Percentiles rank a stretch among this genome's conserved stretches.
These are phyloP conservation scores for Madurella mycetomatis DNA, from an alignment of 2,329 filamentous ascomycete species.

Conservation along the genomic window DNA sequence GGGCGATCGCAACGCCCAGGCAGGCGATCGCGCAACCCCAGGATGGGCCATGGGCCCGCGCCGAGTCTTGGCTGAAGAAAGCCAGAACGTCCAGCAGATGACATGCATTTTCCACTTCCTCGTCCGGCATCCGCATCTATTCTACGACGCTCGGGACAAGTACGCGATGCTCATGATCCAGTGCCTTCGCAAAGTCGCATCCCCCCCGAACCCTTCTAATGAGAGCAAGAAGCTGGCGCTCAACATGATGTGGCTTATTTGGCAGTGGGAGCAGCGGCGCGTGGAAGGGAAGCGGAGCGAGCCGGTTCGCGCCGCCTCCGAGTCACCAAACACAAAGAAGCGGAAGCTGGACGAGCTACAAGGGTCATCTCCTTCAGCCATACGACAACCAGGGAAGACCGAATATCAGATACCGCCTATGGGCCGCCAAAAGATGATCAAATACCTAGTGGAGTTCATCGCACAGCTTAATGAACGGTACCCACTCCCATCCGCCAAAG, in stretches of 20 bases:
- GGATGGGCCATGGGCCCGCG: conserved; percentile 88
- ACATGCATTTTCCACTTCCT: conserved; percentile 97
- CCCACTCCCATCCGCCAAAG: conserved; percentile 66
- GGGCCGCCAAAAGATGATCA: conserved; percentile 76
- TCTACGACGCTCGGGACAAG: conserved; percentile 91
- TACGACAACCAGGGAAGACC: conserved; percentile 47
- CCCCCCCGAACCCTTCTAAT: conserved; percentile 75
- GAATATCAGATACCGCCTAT: conserved; percentile 66
- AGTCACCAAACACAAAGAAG: conserved; percentile 72
- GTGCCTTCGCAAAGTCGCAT: conserved; percentile 82
- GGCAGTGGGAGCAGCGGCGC: conserved; percentile 85
- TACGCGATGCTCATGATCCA: conserved; percentile 86
- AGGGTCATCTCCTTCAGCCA: conserved; percentile 50
- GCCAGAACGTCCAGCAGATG: conserved; percentile 90
- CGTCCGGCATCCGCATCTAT: conserved; percentile 84
- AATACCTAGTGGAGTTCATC: conserved; percentile 94
- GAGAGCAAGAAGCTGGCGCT: conserved; percentile 90
- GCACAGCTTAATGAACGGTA: conserved; percentile 84
- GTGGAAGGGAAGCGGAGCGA: conserved; percentile 55
- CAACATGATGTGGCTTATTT: conserved; percentile 85
- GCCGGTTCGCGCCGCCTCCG: conserved; percentile 45
- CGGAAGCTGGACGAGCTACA: conserved; percentile 63
- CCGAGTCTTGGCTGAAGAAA: conserved; percentile 88
- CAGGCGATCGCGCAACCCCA: conserved; percentile 36
- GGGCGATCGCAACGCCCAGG: conserved; percentile 56